A percentile compares a stretch with the other conserved stretches of the same genome.
These are phyloP conservation scores for Ascosphaera aggregata DNA, from an alignment of 2,329 filamentous ascomycete genomes.

Conservation along the genomic window DNA sequence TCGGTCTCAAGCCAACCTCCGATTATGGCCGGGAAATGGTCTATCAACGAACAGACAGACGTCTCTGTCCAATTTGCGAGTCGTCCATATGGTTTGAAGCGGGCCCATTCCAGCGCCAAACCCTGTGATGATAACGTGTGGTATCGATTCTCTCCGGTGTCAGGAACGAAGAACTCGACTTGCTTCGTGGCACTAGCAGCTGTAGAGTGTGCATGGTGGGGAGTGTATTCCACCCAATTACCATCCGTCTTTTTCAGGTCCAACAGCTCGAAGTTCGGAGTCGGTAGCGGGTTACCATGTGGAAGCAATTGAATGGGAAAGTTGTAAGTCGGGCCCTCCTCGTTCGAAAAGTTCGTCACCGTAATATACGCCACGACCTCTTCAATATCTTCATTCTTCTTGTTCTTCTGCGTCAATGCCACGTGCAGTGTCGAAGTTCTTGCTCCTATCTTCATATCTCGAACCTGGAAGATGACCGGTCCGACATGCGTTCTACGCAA, in stretches of 20 bases:
- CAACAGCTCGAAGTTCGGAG: conserved; percentile 4
- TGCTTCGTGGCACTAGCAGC: conserved; percentile 27
- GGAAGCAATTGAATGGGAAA: conserved; percentile 12
- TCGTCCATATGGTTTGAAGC: conserved; percentile 24
- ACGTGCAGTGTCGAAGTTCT: conserved; percentile 41
- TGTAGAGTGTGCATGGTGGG: conserved; percentile 11
- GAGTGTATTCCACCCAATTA: conserved; percentile 19
- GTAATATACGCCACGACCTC: conserved; percentile 43
- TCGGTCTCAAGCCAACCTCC: conserved; percentile 14
- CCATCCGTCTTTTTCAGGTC: conserved; percentile 19
- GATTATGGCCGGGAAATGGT: conserved; percentile 44
- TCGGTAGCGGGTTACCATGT: conserved; percentile 1
- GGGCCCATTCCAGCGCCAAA: conserved; percentile 42
- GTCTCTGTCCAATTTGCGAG: conserved; percentile 36
- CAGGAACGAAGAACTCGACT: conserved; percentile 29
- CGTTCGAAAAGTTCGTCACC: conserved; percentile 35
- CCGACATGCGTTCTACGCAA: conserved; percentile 38
- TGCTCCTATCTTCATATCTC: conserved; percentile 39
- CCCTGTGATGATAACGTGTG: conserved; percentile 10
- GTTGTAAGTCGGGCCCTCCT: conserved; percentile 31
- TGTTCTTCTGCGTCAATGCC: conserved; percentile 23
- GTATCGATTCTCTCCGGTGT: conserved; percentile 12
- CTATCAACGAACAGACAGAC: conserved; percentile 39
- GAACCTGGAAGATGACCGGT: conserved; percentile 31
- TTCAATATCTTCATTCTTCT: conserved; percentile 21